A percentile compares a stretch with the other conserved stretches of the same genome.
Conservation (phyloP, 306 rosid genomes). For the Glycine tomentella region DNA sequence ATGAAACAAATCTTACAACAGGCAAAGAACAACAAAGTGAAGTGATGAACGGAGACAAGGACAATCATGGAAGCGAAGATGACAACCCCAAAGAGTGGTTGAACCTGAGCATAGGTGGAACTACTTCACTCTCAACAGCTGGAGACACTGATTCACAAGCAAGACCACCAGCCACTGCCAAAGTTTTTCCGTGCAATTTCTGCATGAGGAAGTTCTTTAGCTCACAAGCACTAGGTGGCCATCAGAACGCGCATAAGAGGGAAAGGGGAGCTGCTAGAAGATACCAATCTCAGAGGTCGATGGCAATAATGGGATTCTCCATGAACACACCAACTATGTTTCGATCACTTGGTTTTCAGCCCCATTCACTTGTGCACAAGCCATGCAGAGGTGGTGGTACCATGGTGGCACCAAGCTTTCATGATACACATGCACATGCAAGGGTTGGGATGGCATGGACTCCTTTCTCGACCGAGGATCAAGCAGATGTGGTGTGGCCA, state of each 20-base stretch:
- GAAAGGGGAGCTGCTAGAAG: slow-evolving; percentile 94
- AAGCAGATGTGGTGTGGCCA: slow-evolving; percentile 74
- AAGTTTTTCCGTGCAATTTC: slow-evolving; percentile 91
- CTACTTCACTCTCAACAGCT: slow-evolving; percentile 56
- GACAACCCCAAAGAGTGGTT: slow-evolving; percentile 75
- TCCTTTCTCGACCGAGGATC: slow-evolving; percentile 63
- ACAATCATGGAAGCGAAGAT: slow-evolving; percentile 50
- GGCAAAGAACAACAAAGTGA: slow-evolving; percentile 49
- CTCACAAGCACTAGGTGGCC: slow-evolving; percentile 98
- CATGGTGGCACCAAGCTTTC: slow-evolving; percentile 59
- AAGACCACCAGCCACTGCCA: slow-evolving; percentile 62
- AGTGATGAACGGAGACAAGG: slow-evolving; percentile 37
- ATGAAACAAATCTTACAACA: slow-evolving; percentile 47
- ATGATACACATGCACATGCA: slow-evolving; percentile 67
- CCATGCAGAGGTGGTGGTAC: slow-evolving; percentile 69
- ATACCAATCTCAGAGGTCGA: slow-evolving; percentile 78
- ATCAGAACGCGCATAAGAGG: slow-evolving; percentile 95
- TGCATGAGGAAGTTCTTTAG: slow-evolving; percentile 93
- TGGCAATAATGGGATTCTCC: slow-evolving; percentile 71
- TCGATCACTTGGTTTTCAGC: slow-evolving; percentile 77
- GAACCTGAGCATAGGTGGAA: slow-evolving; percentile 76
- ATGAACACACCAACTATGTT: slow-evolving; percentile 52
- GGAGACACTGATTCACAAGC: slow-evolving; percentile 59
- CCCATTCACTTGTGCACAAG: slow-evolving; percentile 85
- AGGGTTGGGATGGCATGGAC: slow-evolving; percentile 58